Evolutionary conservation across 805 yeast species (phyloP).

Genomic region (Candida sonorensis): DNA sequence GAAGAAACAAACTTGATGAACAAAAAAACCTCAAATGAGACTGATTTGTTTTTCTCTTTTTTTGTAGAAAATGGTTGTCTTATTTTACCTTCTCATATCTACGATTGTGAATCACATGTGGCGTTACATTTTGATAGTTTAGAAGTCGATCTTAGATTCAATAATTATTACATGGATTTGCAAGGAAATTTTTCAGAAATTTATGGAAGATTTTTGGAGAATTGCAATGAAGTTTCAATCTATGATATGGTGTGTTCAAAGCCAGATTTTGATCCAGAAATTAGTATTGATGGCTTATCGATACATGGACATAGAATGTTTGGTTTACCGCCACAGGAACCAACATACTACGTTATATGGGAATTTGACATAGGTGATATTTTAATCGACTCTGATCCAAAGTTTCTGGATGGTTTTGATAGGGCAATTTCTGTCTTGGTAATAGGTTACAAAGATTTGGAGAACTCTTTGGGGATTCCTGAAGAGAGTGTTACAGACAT

Average conservation of each 20-base stretch:
- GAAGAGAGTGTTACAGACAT: conserved; percentile 60
- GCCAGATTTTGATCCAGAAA: conserved; percentile 30
- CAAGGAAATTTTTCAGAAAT: conserved; percentile 68
- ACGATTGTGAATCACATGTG: conserved; percentile 51
- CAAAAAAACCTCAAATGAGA: too few species aligned
- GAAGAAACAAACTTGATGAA: too few species aligned
- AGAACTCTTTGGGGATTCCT: conserved; percentile 60
- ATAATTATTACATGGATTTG: conserved; percentile 89
- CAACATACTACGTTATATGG: conserved; percentile 90
- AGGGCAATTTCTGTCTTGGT: conserved; percentile 41
- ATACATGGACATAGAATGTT: conserved; percentile 89
- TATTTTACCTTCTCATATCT: conserved; percentile 66
- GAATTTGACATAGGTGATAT: conserved; percentile 65
- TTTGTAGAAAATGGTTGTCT: conserved; percentile 64
- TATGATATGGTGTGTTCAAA: conserved; percentile 20
- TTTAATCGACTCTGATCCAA: conserved; percentile 41
- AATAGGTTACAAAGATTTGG: conserved; percentile 65
- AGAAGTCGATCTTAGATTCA: conserved; percentile 77
- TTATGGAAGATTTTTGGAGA: conserved; percentile 26
- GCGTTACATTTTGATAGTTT: conserved; percentile 58
- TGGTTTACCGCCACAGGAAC: conserved; percentile 85
- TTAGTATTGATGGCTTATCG: conserved; percentile 50
- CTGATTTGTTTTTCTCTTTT: conserved; percentile 70
- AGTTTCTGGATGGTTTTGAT: conserved; percentile 36
- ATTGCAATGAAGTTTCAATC: conserved; percentile 17